Evolutionary conservation across 2,329 filamentous ascomycete genomes (phyloP), one percentile per base, ranked within the genome.

Genomic region (Colletotrichum sp.): DNA sequence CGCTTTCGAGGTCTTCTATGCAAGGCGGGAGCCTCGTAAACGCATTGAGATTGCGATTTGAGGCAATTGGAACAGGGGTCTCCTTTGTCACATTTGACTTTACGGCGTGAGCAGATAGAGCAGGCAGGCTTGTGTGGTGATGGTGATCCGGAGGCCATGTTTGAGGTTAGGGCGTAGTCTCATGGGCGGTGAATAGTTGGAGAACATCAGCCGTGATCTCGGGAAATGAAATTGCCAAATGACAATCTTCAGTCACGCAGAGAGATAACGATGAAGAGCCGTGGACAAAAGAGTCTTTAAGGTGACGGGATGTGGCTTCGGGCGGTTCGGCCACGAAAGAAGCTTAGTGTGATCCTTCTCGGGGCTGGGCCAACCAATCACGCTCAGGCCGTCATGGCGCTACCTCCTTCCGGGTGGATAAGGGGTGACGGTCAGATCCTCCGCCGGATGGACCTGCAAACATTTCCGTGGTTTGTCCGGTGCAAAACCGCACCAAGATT

Each of bases 61-160:
- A 80, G 72, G 69, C 88, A 89, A 76, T 88, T 89, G 9, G 84
- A 84, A 71, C 88, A 89, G 1, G 86, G 86, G 2, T 81, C 79
- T 16, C 76, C 76, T 59, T 83, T 83, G 76, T 89, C 84, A 76
- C 87, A 89, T 68, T 83, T 87, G 70, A 87, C 83, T 76, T 87
- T 87, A 26, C 85, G 81, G 30, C 83, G 83, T 52, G 85, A 81
- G 75, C 85, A 87, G 4, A 81, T 77, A 60, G 84, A 76, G 75
- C 85, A 87, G 44, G 82, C 71, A 39, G 59, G 63, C n/a, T 74
- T 78, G 13, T 67, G 65, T 1, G 65, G 30, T 59, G 66, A 16
- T 0, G 66, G 32, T 26, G 49, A 36, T 13, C 49, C 49, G 28
- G 59, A 62, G 24, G 49, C 32, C 62, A 65, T 49, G 0, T 10